Evolutionary conservation across 495 filamentous ascomycete genomes (phyloP).

Genomic region (Penicillium bialowiezense): DNA sequence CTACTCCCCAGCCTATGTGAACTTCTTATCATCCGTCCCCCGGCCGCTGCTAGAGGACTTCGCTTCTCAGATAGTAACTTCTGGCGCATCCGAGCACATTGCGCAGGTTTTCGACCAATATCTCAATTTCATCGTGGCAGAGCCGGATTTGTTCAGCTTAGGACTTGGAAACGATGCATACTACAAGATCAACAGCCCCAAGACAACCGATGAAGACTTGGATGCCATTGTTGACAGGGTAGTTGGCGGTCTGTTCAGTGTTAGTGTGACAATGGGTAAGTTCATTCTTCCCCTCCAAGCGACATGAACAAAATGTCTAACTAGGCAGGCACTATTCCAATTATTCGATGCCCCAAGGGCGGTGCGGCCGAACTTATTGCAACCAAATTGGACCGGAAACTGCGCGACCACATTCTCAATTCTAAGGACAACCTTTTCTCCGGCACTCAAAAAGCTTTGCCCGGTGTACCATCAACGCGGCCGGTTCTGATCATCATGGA

Average conservation of each 20-base stretch:
- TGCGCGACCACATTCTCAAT: constrained; percentile 94
- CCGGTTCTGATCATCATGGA: constrained; percentile 89
- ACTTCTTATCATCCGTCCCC: constrained; percentile 94
- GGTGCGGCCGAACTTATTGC: constrained; percentile 94
- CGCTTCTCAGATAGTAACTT: constrained; percentile 78
- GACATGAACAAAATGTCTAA: neutral
- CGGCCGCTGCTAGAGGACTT: constrained; percentile 94
- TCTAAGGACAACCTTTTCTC: constrained; percentile 96
- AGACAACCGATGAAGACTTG: constrained; percentile 85
- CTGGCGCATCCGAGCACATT: constrained; percentile 81
- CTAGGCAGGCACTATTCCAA: constrained; percentile 73
- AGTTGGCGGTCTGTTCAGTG: constrained; percentile 92
- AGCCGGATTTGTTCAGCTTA: constrained; percentile 93
- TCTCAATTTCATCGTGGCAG: constrained; percentile 93
- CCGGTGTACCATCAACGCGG: constrained; percentile 65
- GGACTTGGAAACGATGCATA: constrained; percentile 88
- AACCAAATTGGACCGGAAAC: constrained; percentile 88
- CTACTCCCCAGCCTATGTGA: constrained; percentile 93
- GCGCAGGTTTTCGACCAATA: constrained; percentile 96
- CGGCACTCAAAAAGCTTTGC: constrained; percentile 43
- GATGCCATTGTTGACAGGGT: constrained; percentile 84
- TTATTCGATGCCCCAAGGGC: constrained; percentile 87
- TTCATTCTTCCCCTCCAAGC: neutral
- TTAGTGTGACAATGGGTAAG: constrained; percentile 93
- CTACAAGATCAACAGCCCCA: constrained; percentile 89